A percentile compares a stretch with the other conserved stretches of the same genome.
Evolutionary conservation across 768 basidiomycete species (phyloP).

Genomic region (Candolleomyces aberdarensis): DNA sequence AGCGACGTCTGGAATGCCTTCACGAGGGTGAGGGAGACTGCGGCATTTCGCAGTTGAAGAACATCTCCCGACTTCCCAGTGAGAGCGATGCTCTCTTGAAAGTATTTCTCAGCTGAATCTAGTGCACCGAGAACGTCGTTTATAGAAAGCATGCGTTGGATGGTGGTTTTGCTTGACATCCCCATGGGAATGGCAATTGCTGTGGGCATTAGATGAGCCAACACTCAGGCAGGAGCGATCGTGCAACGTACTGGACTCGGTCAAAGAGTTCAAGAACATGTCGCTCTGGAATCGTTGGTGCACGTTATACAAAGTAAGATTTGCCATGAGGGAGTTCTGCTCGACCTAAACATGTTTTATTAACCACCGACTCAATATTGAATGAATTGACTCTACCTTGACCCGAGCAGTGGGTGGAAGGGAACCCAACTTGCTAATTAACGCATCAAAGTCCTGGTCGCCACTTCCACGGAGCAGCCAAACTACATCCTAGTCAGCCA

Average conservation of each 20-base stretch:
- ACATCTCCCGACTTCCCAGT: constrained; percentile 60
- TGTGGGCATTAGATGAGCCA: constrained; percentile 24
- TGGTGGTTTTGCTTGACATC: constrained; percentile 46
- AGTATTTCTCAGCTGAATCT: constrained; percentile 64
- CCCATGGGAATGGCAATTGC: constrained; percentile 85
- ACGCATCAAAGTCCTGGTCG: constrained; percentile 44
- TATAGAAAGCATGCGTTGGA: constrained; percentile 39
- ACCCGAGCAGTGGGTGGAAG: constrained; percentile 55
- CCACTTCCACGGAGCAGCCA: constrained; percentile 63
- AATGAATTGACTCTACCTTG: constrained; percentile 39
- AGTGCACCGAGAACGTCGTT: constrained; percentile 61
- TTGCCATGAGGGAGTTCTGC: constrained; percentile 71
- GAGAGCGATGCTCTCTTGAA: constrained; percentile 60
- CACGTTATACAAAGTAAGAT: constrained; percentile 73
- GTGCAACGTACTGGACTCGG: constrained; percentile 78
- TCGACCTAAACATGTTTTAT: constrained; percentile 50
- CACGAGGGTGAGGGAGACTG: constrained; percentile 67
- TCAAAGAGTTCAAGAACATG: constrained; percentile 85
- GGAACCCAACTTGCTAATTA: constrained; percentile 57
- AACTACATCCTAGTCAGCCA: constrained; percentile 36
- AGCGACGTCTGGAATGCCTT: constrained; percentile 78
- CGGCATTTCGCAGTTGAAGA: constrained; percentile 69
- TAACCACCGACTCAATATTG: not conserved
- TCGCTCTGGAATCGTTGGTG: constrained; percentile 79
- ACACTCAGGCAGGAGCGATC: not conserved